Conservation (phyloP, 2,329 filamentous ascomycete species). For the Clarireedia hainanense region DNA sequence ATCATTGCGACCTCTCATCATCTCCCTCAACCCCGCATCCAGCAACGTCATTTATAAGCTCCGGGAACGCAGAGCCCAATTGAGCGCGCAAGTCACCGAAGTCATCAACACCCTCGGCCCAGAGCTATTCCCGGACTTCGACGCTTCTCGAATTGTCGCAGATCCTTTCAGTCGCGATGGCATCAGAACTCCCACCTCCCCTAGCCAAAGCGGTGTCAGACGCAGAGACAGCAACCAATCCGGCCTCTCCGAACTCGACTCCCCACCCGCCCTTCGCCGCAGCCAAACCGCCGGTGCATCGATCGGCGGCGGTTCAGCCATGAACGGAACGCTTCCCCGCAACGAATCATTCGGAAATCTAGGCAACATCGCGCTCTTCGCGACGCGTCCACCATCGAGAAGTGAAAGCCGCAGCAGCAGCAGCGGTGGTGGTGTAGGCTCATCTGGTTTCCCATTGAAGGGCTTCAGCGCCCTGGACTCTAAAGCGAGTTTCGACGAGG, state of each 20-base stretch:
- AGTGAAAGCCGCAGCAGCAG: constrained; percentile 63
- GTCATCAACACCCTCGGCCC: constrained; percentile 93
- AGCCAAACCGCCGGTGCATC: constrained; percentile 18
- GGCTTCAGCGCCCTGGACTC: constrained; percentile 62
- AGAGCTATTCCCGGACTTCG: constrained; percentile 96
- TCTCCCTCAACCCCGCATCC: constrained; percentile 77
- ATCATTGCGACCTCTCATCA: constrained; percentile 77
- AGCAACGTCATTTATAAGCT: constrained; percentile 78
- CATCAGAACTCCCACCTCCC: constrained; percentile 18
- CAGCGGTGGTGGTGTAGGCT: constrained; percentile 53
- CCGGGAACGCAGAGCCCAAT: constrained; percentile 60
- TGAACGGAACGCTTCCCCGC: constrained; percentile 48
- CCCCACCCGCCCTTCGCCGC: constrained; percentile 25
- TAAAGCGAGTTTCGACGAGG: constrained; percentile 69
- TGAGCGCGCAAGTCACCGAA: constrained; percentile 78
- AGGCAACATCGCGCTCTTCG: constrained; percentile 80
- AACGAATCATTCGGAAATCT: constrained; percentile 95
- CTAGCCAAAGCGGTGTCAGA: constrained; percentile 18
- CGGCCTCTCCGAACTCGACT: constrained; percentile 25
- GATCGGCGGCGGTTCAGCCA: constrained; percentile 23
- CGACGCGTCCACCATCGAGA: constrained; percentile 78
- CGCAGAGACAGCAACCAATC: constrained; percentile 45
- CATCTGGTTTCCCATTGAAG: constrained; percentile 56
- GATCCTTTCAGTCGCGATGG: constrained; percentile 37
- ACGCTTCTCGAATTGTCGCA: constrained; percentile 61